Conservation (phyloP, 768 basidiomycete species). For the Phylloporus sp. region DNA sequence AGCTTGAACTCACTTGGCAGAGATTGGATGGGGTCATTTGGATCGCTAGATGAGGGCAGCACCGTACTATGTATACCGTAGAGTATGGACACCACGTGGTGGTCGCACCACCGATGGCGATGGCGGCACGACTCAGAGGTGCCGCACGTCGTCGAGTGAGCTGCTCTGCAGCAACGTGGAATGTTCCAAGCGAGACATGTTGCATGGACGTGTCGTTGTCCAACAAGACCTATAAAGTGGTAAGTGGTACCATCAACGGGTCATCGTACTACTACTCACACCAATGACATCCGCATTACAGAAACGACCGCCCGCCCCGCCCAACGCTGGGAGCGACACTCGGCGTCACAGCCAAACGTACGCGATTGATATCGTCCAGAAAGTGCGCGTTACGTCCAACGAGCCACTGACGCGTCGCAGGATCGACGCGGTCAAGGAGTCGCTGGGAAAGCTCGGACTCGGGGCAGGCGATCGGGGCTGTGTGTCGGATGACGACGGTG, state of each 20-base stretch:
- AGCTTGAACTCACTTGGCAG: constrained; percentile 25
- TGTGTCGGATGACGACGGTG: constrained; percentile 27
- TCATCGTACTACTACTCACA: background rate
- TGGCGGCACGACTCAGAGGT: constrained; percentile 13
- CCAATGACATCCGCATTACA: constrained; percentile 21
- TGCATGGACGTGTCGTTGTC: constrained; percentile 13
- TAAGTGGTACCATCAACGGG: no score
- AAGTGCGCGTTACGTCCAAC: constrained; percentile 25
- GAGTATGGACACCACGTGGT: constrained; percentile 20
- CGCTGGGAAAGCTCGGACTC: constrained; percentile 21
- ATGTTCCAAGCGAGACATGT: constrained; percentile 14
- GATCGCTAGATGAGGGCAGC: constrained; percentile 4
- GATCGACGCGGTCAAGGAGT: constrained; percentile 31
- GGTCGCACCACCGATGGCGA: constrained; percentile 13
- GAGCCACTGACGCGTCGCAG: constrained; percentile 23
- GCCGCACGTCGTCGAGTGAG: constrained; percentile 16
- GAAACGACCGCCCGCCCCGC: constrained; percentile 14
- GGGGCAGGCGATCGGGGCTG: constrained; percentile 26
- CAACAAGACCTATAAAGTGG: constrained; percentile 21
- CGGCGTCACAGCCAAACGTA: constrained; percentile 15
- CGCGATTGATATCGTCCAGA: constrained; percentile 31
- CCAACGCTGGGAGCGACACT: background rate
- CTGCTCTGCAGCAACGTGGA: constrained; percentile 16
- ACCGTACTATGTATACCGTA: constrained; percentile 21
- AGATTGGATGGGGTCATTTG: constrained; percentile 21